Evolutionary conservation across 768 basidiomycete species (phyloP).

Genomic region (Tulasnella sp.): DNA sequence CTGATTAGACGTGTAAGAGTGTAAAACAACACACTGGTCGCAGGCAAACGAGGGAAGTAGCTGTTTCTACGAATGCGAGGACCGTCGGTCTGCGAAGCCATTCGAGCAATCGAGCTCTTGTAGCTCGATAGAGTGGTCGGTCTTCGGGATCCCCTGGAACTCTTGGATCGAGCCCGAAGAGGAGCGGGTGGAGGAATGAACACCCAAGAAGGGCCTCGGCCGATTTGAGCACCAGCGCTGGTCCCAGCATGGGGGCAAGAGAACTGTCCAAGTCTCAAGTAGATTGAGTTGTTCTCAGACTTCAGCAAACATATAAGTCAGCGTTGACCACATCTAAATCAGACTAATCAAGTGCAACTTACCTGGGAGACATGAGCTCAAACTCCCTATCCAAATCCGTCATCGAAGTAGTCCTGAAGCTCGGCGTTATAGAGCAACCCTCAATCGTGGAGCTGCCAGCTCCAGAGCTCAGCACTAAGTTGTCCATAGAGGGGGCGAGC

Average conservation of each 20-base stretch:
- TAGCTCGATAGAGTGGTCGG: background rate
- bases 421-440: constrained; percentile 53
- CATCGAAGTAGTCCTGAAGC: constrained; percentile 59
- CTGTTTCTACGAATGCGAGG: background rate
- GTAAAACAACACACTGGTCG: background rate
- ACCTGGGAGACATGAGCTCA: constrained; percentile 14
- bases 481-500: background rate
- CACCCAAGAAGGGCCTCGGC: background rate
- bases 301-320: background rate
- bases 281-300: background rate
- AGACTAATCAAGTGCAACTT: background rate
- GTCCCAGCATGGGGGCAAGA: background rate
- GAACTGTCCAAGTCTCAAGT: constrained; percentile 11
- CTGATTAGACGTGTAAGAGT: background rate
- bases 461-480: background rate
- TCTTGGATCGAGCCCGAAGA: background rate
- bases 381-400: constrained; percentile 62
- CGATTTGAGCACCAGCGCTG: constrained; percentile 11
- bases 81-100: background rate
- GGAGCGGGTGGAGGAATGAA: constrained; percentile 8
- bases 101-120: background rate
- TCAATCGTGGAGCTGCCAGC: background rate
- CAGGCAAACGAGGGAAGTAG: background rate
- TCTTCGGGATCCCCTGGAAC: background rate
- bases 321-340: background rate